A percentile compares a stretch with the other conserved stretches of the same genome.
Evolutionary conservation across 75 land plant species (phyloP).

Genomic region (Gnetum montanum): DNA sequence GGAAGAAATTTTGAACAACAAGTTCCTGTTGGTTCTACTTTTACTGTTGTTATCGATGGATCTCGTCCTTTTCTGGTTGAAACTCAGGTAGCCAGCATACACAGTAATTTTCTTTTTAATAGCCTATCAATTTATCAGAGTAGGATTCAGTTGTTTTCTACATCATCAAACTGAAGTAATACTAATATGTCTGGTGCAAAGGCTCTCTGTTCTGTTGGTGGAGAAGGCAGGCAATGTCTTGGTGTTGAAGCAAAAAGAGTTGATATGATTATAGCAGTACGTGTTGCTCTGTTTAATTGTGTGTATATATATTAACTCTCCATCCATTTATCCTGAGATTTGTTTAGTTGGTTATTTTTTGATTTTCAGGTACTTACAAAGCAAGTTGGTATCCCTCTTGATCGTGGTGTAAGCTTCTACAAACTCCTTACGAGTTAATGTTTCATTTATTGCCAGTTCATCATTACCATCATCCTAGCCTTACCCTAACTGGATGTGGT

Average conservation of each 20-base stretch:
- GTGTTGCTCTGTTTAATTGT: slow-evolving; percentile 8
- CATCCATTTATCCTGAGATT: too few relatives aligned
- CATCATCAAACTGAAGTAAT: neutral
- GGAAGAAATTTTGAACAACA: slow-evolving; percentile 39
- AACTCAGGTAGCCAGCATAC: slow-evolving; percentile 65
- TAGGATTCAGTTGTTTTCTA: neutral
- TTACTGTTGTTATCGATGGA: slow-evolving; percentile 82
- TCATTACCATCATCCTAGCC: too few relatives aligned
- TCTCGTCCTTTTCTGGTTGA: slow-evolving; percentile 75
- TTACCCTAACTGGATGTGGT: too few relatives aligned
- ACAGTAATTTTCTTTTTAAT: neutral
- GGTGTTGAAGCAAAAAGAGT: slow-evolving; percentile 54
- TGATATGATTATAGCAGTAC: slow-evolving; percentile 72
- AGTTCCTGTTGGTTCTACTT: slow-evolving; percentile 59
- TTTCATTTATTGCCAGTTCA: too few relatives aligned
- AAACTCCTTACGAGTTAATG: too few relatives aligned
- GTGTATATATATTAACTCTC: too few relatives aligned
- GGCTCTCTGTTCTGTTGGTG: neutral
- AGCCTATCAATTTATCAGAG: too few relatives aligned
- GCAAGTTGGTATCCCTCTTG: slow-evolving; percentile 75
- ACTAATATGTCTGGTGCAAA: neutral
- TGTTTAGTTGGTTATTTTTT: too few relatives aligned
- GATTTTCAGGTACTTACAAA: slow-evolving; percentile 75
- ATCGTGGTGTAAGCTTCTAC: too few relatives aligned
- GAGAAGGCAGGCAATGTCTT: slow-evolving; percentile 57